These are phyloP conservation scores for Pseudogymnoascus sp. DNA, from an alignment of 2,329 filamentous ascomycete genomes.

Conservation along the genomic window DNA sequence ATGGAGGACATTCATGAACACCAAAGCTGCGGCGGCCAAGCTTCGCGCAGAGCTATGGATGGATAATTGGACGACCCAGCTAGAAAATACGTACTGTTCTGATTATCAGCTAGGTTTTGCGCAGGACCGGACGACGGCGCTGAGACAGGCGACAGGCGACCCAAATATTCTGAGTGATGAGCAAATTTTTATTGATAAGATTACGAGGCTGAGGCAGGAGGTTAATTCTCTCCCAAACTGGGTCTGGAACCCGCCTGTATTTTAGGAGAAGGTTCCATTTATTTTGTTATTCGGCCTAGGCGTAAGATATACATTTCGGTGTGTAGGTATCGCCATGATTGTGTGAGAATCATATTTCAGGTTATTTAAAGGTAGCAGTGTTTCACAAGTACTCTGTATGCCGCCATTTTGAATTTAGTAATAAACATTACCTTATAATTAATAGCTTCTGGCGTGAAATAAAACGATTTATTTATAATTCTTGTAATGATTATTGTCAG, in stretches of 20 bases:
- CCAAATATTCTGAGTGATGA: neutral
- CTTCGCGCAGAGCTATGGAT: neutral
- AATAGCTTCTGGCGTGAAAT: neutral
- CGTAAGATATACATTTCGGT: neutral
- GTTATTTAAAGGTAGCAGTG: neutral
- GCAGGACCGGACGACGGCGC: neutral
- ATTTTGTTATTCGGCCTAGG: neutral
- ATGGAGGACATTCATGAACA: neutral
- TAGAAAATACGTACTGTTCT: neutral
- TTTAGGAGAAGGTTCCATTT: neutral
- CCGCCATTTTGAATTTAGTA: neutral
- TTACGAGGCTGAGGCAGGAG: conserved; percentile 1
- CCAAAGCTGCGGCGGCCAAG: neutral
- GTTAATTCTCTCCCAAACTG: neutral
- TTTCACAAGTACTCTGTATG: neutral
- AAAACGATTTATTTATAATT: neutral
- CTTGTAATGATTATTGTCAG: neutral
- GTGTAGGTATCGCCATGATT: neutral
- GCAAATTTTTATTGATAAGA: neutral
- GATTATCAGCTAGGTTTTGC: neutral
- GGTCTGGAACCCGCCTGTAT: neutral
- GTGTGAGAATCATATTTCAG: neutral
- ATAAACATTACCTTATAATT: neutral
- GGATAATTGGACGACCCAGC: neutral
- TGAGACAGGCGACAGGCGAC: neutral